phyloP scores from a whole-genome alignment of 768 basidiomycete species.

The Boletus subcaerulescens region DNA sequence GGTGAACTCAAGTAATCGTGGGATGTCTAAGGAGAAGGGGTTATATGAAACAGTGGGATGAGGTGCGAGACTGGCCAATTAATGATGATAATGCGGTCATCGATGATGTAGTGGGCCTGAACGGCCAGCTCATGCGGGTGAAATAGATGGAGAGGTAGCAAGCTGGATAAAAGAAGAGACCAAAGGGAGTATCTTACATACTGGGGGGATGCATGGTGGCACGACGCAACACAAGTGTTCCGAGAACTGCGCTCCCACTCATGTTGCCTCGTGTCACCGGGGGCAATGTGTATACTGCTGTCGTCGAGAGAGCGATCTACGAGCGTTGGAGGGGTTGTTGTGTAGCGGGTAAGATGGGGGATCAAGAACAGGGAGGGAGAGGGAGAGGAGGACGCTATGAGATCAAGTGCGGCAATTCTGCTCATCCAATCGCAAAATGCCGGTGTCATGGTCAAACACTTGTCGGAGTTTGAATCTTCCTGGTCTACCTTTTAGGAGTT shows the following conservation, averaged over 20 bases:
- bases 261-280: slow-evolving; percentile 20
- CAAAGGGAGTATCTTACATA: too few relatives aligned
- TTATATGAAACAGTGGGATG: not conserved
- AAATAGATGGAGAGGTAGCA: too few relatives aligned
- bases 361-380: not conserved
- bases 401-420: slow-evolving; percentile 40
- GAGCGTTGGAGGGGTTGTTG: not conserved
- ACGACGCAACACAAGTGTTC: slow-evolving; percentile 35
- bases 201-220: not conserved
- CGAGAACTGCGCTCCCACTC: slow-evolving; percentile 49
- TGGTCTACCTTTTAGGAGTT: too few relatives aligned
- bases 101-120: not conserved
- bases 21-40: not conserved
- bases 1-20: slow-evolving; percentile 9
- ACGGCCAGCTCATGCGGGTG: not conserved
- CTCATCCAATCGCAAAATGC: slow-evolving; percentile 36
- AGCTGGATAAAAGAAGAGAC: not conserved
- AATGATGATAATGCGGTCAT: not conserved
- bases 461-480: too few relatives aligned
- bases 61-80: not conserved
- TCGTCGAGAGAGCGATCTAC: not conserved
- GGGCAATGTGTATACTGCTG: not conserved
- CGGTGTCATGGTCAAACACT: not conserved
- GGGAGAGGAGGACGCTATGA: not conserved
- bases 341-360: not conserved